These are phyloP conservation scores for Pseudonitzschia delicatissima DNA, from an alignment of 108 stramenopile species.

Conservation along the genomic window DNA sequence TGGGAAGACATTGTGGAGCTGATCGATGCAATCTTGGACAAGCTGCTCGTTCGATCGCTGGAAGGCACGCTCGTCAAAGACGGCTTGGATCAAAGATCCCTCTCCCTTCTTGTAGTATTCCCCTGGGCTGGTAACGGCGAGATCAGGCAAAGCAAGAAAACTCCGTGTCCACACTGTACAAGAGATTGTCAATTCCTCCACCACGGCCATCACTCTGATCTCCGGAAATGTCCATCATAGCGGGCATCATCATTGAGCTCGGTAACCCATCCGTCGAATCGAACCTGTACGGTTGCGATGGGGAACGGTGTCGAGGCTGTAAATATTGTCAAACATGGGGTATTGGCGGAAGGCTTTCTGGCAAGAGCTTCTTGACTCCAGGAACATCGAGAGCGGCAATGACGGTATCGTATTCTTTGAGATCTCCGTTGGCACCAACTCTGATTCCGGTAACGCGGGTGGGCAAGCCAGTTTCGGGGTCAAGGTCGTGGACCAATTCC, in stretches of 20 bases:
- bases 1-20: conserved; percentile 86
- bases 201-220: conserved; percentile 88
- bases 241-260: conserved; percentile 85
- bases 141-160: conserved; percentile 97
- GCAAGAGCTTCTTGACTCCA: conserved; percentile 93
- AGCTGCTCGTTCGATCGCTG: conserved; percentile 75
- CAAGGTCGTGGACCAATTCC: conserved; percentile 82
- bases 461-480: conserved; percentile 71
- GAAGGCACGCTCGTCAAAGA: conserved; percentile 89
- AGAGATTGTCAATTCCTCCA: conserved; percentile 91
- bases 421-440: conserved; percentile 63
- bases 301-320: conserved; percentile 95
- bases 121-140: conserved; percentile 90
- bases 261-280: conserved; percentile 97
- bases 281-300: conserved; percentile 94
- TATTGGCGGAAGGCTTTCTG: conserved; percentile 87
- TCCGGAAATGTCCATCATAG: conserved; percentile 84
- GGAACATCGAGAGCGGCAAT: conserved; percentile 92
- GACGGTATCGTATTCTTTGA: conserved; percentile 82
- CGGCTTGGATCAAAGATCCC: conserved; percentile 85
- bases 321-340: conserved; percentile 93
- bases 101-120: conserved; percentile 94
- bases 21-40: conserved; percentile 83
- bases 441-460: conserved; percentile 82
- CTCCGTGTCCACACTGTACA: conserved; percentile 95